phyloP scores from a whole-genome alignment of 805 yeast species.

The Ascoidea rubescens region DNA sequence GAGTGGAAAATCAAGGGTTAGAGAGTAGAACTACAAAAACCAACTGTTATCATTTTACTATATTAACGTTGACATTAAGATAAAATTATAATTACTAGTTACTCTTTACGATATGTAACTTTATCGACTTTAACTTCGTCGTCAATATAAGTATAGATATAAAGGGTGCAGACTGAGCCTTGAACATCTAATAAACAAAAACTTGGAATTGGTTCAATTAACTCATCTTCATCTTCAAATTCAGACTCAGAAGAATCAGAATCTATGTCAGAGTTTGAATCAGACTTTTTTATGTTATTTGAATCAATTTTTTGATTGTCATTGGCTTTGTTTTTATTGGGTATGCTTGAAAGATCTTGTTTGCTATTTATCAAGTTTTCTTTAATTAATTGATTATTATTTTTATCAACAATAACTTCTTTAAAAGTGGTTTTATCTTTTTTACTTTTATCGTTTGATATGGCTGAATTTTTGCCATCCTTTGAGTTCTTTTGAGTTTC shows the following conservation, averaged over 20 bases:
- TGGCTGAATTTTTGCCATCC: neutral
- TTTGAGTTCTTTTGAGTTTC: constrained; percentile 1
- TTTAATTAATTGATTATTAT: too few relatives aligned
- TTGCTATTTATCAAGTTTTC: neutral
- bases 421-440: neutral
- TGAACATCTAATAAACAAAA: constrained; percentile 84
- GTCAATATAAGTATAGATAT: constrained; percentile 68
- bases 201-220: constrained; percentile 45
- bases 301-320: neutral
- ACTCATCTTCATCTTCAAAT: constrained; percentile 3
- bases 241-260: neutral
- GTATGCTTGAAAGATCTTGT: neutral
- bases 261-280: neutral
- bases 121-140: constrained; percentile 88
- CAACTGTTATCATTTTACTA: too few relatives aligned
- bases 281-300: neutral
- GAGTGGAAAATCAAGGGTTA: too few relatives aligned
- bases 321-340: too few relatives aligned
- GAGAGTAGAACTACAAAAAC: too few relatives aligned
- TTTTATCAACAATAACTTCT: neutral
- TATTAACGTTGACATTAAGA: too few relatives aligned
- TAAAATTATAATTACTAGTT: constrained; percentile 1
- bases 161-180: constrained; percentile 63
- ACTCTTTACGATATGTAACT: constrained; percentile 48
- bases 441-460: neutral